phyloP scores from a whole-genome alignment of 106 monocot species.

The Platanthera guangdongensis region DNA sequence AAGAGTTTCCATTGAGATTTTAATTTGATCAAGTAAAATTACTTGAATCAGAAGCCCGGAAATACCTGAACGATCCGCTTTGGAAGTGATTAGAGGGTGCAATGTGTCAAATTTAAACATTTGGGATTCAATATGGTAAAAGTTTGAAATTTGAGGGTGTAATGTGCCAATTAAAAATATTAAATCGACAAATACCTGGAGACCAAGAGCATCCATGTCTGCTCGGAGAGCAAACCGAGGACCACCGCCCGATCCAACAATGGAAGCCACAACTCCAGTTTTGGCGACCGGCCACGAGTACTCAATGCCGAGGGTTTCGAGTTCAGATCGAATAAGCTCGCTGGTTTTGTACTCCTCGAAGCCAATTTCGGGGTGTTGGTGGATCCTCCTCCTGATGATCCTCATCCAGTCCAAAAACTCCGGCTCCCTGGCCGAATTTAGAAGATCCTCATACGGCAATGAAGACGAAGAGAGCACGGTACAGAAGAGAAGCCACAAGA shows the following conservation, averaged over 20 bases:
- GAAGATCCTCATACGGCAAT: constrained; percentile 13
- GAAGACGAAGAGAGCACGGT: constrained; percentile 5
- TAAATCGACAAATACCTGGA: constrained; percentile 34
- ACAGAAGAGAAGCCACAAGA: constrained; percentile 3
- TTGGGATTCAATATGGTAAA: too few relatives aligned
- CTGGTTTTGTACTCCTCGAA: constrained; percentile 76
- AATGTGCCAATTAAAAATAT: too few relatives aligned
- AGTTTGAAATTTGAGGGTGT: too few relatives aligned
- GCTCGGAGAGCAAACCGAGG: constrained; percentile 68
- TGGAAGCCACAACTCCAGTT: constrained; percentile 60
- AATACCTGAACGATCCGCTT: too few relatives aligned
- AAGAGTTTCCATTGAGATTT: too few relatives aligned
- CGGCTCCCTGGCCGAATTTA: constrained; percentile 23
- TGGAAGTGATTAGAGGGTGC: too few relatives aligned
- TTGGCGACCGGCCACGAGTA: constrained; percentile 55
- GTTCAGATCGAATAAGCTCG: constrained; percentile 53
- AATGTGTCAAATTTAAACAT: too few relatives aligned
- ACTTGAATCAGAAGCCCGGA: too few relatives aligned
- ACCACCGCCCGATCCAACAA: constrained; percentile 33
- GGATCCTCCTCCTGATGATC: constrained; percentile 50
- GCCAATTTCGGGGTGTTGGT: constrained; percentile 72
- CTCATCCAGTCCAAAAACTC: constrained; percentile 58
- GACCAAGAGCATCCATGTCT: constrained; percentile 82
- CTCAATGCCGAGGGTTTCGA: constrained; percentile 49
- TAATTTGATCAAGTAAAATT: too few relatives aligned